phyloP scores from a whole-genome alignment of 257 asterid species.

The Handroanthus guayacan region DNA sequence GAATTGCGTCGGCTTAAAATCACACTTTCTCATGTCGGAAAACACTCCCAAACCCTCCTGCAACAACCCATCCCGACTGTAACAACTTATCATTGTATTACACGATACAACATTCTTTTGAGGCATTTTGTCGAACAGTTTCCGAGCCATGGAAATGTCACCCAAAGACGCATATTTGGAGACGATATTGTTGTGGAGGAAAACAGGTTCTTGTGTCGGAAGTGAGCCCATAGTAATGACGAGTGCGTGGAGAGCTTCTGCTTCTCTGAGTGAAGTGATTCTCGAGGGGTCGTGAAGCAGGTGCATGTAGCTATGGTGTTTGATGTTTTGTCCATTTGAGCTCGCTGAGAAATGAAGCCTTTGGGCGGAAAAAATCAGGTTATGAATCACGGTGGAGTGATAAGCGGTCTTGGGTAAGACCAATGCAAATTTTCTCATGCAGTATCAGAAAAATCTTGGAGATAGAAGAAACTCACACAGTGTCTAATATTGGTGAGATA shows the following conservation, averaged over 20 bases:
- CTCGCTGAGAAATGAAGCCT: slow-evolving; percentile 39
- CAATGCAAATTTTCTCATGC: slow-evolving; percentile 53
- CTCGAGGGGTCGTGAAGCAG: slow-evolving; percentile 56
- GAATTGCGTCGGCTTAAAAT: slow-evolving; percentile 60
- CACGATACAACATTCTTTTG: slow-evolving; percentile 64
- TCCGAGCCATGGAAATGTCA: slow-evolving; percentile 47
- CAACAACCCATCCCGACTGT: slow-evolving; percentile 48
- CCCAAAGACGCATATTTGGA: slow-evolving; percentile 46
- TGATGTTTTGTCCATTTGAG: slow-evolving; percentile 46
- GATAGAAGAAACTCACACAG: background rate
- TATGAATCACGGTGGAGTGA: slow-evolving; percentile 20
- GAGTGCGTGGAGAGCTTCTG: slow-evolving; percentile 70
- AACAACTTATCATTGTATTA: slow-evolving; percentile 69
- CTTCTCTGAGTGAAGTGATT: slow-evolving; percentile 49
- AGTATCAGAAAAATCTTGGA: slow-evolving; percentile 3
- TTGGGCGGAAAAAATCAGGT: slow-evolving; percentile 25
- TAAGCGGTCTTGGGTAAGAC: slow-evolving; percentile 27
- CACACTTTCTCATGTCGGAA: slow-evolving; percentile 60
- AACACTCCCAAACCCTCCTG: slow-evolving; percentile 60
- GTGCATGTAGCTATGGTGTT: slow-evolving; percentile 42
- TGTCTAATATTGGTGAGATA: background rate
- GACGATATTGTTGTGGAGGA: slow-evolving; percentile 60
- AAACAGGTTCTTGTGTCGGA: slow-evolving; percentile 53
- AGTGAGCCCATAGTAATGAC: slow-evolving; percentile 53
- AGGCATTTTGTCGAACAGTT: slow-evolving; percentile 75